Evolutionary conservation across 306 rosid species (phyloP).

Genomic region (Corylus americana): DNA sequence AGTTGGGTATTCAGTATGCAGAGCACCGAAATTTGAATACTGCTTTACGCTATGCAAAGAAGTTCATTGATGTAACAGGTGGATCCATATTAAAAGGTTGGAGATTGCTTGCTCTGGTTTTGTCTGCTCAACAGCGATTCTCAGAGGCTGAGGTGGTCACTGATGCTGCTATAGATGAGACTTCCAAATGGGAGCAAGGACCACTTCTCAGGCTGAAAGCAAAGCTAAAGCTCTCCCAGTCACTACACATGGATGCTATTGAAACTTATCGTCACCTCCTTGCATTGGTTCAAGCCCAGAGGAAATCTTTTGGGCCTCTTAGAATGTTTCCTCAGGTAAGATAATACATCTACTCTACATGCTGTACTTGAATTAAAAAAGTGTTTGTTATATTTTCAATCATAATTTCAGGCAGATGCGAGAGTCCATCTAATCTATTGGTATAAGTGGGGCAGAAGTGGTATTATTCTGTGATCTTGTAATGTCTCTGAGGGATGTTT

Average conservation of each 20-base stretch:
- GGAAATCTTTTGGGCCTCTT: conserved; percentile 76
- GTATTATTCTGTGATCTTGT: not conserved
- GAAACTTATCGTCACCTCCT: conserved; percentile 88
- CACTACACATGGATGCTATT: conserved; percentile 79
- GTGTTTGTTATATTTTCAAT: not conserved
- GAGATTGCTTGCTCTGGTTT: conserved; percentile 87
- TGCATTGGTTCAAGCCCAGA: conserved; percentile 94
- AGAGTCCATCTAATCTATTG: not conserved
- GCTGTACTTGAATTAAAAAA: not conserved
- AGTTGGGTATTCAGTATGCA: conserved; percentile 77
- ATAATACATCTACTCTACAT: conserved; percentile 20
- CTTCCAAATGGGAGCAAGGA: conserved; percentile 92
- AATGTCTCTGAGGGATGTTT: not conserved
- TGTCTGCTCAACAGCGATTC: conserved; percentile 82
- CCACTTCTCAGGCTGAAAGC: conserved; percentile 90
- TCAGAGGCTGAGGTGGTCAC: conserved; percentile 86
- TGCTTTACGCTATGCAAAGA: conserved; percentile 72
- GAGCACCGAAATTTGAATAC: conserved; percentile 72
- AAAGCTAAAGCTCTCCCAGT: conserved; percentile 73
- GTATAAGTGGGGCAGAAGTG: not conserved
- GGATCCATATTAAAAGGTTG: conserved; percentile 82
- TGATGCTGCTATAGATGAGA: conserved; percentile 95
- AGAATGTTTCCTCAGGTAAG: conserved; percentile 58
- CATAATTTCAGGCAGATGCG: not conserved
- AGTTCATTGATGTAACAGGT: conserved; percentile 81